Base-by-base conservation (phyloP, 352 stramenopile genomes). In the Thalassiosira livingstoniorum region DNA sequence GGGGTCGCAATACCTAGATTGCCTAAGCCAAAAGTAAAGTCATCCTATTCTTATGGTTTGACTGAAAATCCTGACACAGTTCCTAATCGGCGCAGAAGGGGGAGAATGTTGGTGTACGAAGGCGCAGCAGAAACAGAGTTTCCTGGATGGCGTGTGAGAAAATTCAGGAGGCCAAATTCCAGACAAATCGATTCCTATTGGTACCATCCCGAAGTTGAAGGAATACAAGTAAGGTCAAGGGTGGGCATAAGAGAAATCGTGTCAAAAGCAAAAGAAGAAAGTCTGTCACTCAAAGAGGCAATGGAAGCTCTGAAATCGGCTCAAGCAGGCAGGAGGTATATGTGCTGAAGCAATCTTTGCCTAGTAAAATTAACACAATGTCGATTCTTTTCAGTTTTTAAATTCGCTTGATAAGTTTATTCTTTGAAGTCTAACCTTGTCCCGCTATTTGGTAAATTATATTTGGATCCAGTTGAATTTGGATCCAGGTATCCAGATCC, bases 91-190 rank as follows among this genome's bases (percentile, higher is more conserved):
- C 39, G 15, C 7, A 47, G 39, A 47, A 47, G 15, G 15, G 39
- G 39, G 7, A 18, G 39, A 47, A 47, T 18, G 7, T 7, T 18
- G 7, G 39, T 47, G 39, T 15, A 47, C 15, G 7, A 18, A 47
- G 15, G 7, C 39, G 7, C 39, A 47, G n/a, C 60, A 25, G 61
- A 72, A 29, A 5, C 39, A 21, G 23, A 78, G 0, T 79, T 68
- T 29, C 58, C 35, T 69, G 68, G 76, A 27, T 84, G 76, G 76
- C 47, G 43, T 39, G n/a, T 84, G 27, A 1, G 42, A 35, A 27
- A n/a, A 69, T 42, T 84, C 66, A 34, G 31, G 39, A 51, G 76
- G 15, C 13, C n/a, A 11, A 68, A 47, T 4, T 47, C n/a, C 13
- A 37, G 35, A 29, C 67, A 74, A 42, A 34, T 65, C 7, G 75